Evolutionary conservation across 1,284 basidiomycete genomes (phyloP), one percentile per base, ranked within the genome.

Genomic region (Taiwanofungus camphoratus): DNA sequence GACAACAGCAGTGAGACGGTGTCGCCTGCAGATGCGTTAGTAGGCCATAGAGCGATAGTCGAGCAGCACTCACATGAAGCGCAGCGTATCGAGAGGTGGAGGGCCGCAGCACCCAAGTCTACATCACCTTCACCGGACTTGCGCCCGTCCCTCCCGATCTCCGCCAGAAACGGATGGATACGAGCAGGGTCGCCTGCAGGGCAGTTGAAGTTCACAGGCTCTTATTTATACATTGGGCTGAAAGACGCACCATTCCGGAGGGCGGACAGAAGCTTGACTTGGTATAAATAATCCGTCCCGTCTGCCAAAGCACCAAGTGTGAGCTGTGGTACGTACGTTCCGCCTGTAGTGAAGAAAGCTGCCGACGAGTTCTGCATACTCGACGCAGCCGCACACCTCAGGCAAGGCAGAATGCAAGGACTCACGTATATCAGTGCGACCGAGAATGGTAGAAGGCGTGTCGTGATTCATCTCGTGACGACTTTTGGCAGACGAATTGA

Each of bases 51-150:
- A 9, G 20, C 27, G 4, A 16, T 37, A 39, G 37, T 23, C 16
- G 43, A 29, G 24, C 40, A 20, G 39, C 8, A 73, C 84, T 52
- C 55, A 91, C 89, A 74, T 19, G 82, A 79, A 43, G 83, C 89
- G 56, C 92, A 92, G 40, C 88, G 76, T 12, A 95, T 83, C 3
- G 92, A 91, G 27, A 95, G 77, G 59, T 92, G 90, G 5, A 95
- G 70, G 0, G 91, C 80, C 4, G 84, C 79, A 19, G 87, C 83
- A 5, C 79, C 83, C 2, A 78, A 72, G 55, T 87, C 79, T 0
- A 77, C 52, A 18, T 63, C 58, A 13, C 68, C 65, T 12, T 71
- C 72, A 0, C 59, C 46, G n/a, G 73, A 76, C 21, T 62, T 71
- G 16, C 76, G 68, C 51, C 70, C 73, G 52, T 84, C 75, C 59